Evolutionary conservation across 441 rosid species (phyloP), one percentile per base, ranked within the genome.

Genomic region (Syzygium malaccense): DNA sequence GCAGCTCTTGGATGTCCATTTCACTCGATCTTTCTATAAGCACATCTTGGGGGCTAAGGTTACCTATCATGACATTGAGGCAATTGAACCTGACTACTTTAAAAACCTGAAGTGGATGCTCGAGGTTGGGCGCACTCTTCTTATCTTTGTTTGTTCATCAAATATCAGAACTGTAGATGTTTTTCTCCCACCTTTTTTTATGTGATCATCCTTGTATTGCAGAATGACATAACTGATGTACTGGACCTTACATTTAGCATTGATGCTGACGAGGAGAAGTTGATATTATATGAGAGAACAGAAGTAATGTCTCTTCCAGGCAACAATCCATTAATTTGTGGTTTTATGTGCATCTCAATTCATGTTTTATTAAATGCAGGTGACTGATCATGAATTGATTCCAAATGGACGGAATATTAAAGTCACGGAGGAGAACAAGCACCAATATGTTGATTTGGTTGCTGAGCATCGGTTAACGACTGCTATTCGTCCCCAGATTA

Each of bases 231-330:
- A 85, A 96, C 94, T 68, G 99, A 96, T 88, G 94, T 93, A 85
- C 93, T 91, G 58, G 97, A 94, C 93, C 98, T 96, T 87, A 97
- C 99, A 85, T 97, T 97, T 92, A 97, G 99, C 93, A 94, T 97
- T 60, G 99, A 97, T 80, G 99, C 99, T 85, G 99, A 97, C 90
- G 99, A 97, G 93, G 99, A 97, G 93, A 95, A 97, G 92, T 94
- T 91, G 89, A 96, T 97, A 91, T 92, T 97, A 85, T 97, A 93
- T 89, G 99, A 97, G 89, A 94, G 94, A 88, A 93, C 94, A 48
- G 95, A 97, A 93, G 99, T 95, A 91, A 88, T 62, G 86, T 75
- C 83, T 41, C 51, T 75, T 75, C 49, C 51, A 23, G 83, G n/a
- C n/a, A 37, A 75, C 51, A 41, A 14, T 75, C 23, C 18, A 41